A percentile compares a stretch with the other conserved stretches of the same genome.
phyloP scores from a whole-genome alignment of 2,329 filamentous ascomycete genomes.

The Didymella arachidicola region DNA sequence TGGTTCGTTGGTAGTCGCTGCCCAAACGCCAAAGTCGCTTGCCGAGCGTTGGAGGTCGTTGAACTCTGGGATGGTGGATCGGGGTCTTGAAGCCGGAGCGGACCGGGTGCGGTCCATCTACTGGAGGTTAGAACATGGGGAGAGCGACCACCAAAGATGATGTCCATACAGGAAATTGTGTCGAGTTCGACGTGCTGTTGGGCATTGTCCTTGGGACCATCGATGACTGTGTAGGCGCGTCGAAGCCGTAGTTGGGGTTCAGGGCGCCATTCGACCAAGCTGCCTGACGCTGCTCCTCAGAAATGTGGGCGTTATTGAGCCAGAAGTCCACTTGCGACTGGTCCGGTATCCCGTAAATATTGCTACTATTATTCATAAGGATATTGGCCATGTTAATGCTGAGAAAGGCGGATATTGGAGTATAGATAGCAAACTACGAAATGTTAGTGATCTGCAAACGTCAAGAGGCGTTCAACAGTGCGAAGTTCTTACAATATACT shows the following conservation, averaged over 20 bases:
- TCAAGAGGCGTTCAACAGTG: conserved; percentile 20
- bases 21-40: conserved; percentile 37
- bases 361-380: conserved; percentile 33
- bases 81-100: conserved; percentile 38
- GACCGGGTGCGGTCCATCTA: conserved; percentile 48
- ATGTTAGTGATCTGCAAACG: conserved; percentile 36
- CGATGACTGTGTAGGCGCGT: conserved; percentile 28
- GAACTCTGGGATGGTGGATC: conserved; percentile 32
- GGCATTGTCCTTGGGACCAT: conserved; percentile 48
- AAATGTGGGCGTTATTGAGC: conserved; percentile 41
- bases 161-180: conserved; percentile 45
- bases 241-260: conserved; percentile 28
- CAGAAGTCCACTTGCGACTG: conserved; percentile 50
- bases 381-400: conserved; percentile 37
- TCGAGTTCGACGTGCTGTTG: conserved; percentile 31
- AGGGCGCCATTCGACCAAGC: conserved; percentile 41
- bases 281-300: conserved; percentile 46
- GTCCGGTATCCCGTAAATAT: conserved; percentile 42
- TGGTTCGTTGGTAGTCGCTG: conserved; percentile 30
- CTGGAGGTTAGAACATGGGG: conserved; percentile 42
- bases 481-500: conserved; percentile 29
- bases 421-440: conserved; percentile 30
- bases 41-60: conserved; percentile 33
- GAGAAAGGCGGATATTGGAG: conserved; percentile 13
- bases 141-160: conserved; percentile 37